phyloP scores from a whole-genome alignment of 2,329 filamentous ascomycete species.

The Teratosphaeria viscida region DNA sequence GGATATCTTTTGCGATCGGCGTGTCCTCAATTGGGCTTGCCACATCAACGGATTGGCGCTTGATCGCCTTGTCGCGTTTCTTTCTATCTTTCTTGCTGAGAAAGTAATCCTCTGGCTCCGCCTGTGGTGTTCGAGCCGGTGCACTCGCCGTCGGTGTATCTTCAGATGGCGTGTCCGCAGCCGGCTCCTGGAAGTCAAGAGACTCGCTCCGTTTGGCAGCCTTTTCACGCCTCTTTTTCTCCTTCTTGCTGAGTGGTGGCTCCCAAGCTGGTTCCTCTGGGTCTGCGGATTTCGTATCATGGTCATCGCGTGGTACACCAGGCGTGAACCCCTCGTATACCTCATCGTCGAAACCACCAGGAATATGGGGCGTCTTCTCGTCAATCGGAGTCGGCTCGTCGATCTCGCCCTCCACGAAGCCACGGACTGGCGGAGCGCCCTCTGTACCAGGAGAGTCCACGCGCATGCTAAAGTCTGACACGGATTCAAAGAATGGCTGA shows the following conservation, averaged over 20 bases:
- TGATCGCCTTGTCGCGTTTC: conserved; percentile 34
- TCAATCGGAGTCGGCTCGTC: conserved; percentile 48
- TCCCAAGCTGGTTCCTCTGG: conserved; percentile 20
- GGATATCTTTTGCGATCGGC: not conserved
- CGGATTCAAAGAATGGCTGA: conserved; percentile 32
- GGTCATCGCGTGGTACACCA: not conserved
- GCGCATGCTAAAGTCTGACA: conserved; percentile 27
- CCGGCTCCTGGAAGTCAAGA: not conserved
- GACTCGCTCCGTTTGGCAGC: conserved; percentile 20
- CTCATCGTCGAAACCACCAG: conserved; percentile 48
- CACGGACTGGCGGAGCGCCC: conserved; percentile 21
- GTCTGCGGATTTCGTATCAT: not conserved
- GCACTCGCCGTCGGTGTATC: not conserved
- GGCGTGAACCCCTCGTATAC: conserved; percentile 6
- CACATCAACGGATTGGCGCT: conserved; percentile 1
- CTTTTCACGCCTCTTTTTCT: conserved; percentile 37
- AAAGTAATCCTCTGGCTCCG: conserved; percentile 5
- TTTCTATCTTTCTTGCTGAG: conserved; percentile 42
- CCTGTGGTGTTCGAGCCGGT: not conserved
- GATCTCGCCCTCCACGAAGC: conserved; percentile 34
- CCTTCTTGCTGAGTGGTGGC: conserved; percentile 24
- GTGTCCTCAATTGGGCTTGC: not conserved
- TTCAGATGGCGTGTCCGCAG: not conserved
- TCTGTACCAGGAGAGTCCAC: conserved; percentile 23
- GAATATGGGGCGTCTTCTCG: conserved; percentile 43